Base-by-base conservation (phyloP, 2,329 filamentous ascomycete species). In the Aspergillus sp. region DNA sequence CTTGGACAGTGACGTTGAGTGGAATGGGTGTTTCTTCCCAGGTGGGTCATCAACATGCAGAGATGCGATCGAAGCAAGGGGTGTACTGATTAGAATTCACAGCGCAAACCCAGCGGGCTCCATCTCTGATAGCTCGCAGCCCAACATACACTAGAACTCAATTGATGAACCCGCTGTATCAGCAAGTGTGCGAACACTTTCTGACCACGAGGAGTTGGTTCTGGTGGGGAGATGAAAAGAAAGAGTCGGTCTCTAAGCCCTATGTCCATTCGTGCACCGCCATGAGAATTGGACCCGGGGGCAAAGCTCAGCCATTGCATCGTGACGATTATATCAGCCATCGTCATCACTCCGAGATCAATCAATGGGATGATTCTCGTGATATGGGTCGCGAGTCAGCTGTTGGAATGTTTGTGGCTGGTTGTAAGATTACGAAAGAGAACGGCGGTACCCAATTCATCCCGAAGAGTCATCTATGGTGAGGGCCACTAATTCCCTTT, bases 361-460 rank as follows among this genome's bases (percentile, higher is more conserved):
- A 18, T 0, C 31, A 57, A 11, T 59, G 51, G 47, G 53, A 57
- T 18, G 57, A 61, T 47, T 32, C 57, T 1, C 56, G 64, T 9
- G 61, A 67, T 18, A 52, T 55, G 49, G 55, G 61, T 14, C 59
- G 65, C 6, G 67, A 69, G 26, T 59, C 61, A 2, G 60, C 56
- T 12, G 57, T 70, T 20, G 67, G 67, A 1, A 54, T 68, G 18
- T 65, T 72, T n/a, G 61, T 71, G 2, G 69, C 68, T 1, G 67
- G 65, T 2, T 70, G 61, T 7, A 67, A 65, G 29, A 62, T 66
- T 7, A 70, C 65, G 0, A 68, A 63, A 29, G 65, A 61, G 22
- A 74, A 75, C 51, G 72, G 72, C 3, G 71, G 69, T 9, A 75
- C 72, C 12, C 63, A 67, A 42, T 67, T 70, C 55, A 71, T 73